Base-by-base conservation (phyloP, 495 filamentous ascomycete species). In the Filosporella fistucella region DNA sequence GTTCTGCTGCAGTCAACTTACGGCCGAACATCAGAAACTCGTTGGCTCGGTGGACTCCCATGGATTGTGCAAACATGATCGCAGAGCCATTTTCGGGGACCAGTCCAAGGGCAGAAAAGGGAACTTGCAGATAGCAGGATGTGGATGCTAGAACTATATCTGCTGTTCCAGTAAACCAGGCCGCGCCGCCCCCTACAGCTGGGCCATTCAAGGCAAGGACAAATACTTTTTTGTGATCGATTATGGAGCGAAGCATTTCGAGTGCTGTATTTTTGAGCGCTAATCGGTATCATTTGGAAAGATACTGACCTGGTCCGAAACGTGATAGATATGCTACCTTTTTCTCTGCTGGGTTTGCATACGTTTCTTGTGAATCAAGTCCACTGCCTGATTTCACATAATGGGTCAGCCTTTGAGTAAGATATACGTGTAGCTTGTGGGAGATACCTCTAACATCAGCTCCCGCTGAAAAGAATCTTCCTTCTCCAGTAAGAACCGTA, bases 11-110 rank as follows among this genome's bases (percentile, higher is more conserved):
- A n/a, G 26, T 35, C 1, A 60, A 22, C 20, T 56, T 53, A 2
- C 49, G 45, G 2, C 57, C 57, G 29, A 60, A 60, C 57, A 60
- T 60, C 3, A 60, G 41, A 23, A 60, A 56, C 20, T 60, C 57
- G 37, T 60, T 60, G 4, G 57, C 38, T 3, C 57, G 52, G 18
- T 56, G 57, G 0, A 56, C 49, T 4, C 57, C 57, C 42, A 60
- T 56, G 32, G 25, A 38, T 37, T 60, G 52, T 4, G 52, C 30
- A 23, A 60, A 60, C 36, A 34, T 49, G 39, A 56, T 50, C 0
- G 57, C 57, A 0, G 57, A 60, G 1, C 57, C 57, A 24, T 60
- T 60, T 30, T 60, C 57, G 11, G 57, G 57, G 3, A 60, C 57
- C 1, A 60, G 47, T 11, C 57, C 57, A 1, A 60, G 47, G 1